phyloP scores from a whole-genome alignment of 805 yeast genomes.

The Candida sphagnicola region DNA sequence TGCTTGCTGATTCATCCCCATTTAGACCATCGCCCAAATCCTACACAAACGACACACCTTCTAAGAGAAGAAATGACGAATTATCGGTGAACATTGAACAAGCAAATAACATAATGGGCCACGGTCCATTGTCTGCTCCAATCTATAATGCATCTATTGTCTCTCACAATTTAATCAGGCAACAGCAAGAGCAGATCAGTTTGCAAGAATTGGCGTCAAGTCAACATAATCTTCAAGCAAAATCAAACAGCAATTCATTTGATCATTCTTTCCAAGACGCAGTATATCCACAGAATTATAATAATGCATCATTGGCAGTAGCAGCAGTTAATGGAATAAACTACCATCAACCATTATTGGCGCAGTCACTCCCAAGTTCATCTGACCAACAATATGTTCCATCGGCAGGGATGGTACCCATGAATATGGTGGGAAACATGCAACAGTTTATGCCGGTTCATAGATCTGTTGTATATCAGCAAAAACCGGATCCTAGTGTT shows the following conservation, averaged over 20 bases:
- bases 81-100: conserved; percentile 7
- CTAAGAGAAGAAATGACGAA: conserved; percentile 2
- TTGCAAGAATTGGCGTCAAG: background rate
- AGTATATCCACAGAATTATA: background rate
- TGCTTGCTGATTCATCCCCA: conserved; percentile 39
- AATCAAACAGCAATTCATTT: conserved; percentile 11
- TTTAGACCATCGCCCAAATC: conserved; percentile 18
- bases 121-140: conserved; percentile 35
- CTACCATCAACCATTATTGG: conserved; percentile 12
- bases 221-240: conserved; percentile 1
- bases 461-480: conserved; percentile 1
- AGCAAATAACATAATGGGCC: conserved; percentile 4
- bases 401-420: background rate
- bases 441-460: conserved; percentile 5
- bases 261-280: background rate
- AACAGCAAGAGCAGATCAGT: background rate
- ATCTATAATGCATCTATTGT: conserved; percentile 27
- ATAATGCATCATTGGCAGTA: conserved; percentile 2
- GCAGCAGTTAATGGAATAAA: background rate
- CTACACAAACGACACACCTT: conserved; percentile 12
- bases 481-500: background rate
- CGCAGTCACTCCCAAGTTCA: conserved; percentile 1
- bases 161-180: conserved; percentile 7
- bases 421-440: conserved; percentile 1
- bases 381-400: background rate